Evolutionary conservation across 345 rosid species (phyloP).

Genomic region (Brassica incana): DNA sequence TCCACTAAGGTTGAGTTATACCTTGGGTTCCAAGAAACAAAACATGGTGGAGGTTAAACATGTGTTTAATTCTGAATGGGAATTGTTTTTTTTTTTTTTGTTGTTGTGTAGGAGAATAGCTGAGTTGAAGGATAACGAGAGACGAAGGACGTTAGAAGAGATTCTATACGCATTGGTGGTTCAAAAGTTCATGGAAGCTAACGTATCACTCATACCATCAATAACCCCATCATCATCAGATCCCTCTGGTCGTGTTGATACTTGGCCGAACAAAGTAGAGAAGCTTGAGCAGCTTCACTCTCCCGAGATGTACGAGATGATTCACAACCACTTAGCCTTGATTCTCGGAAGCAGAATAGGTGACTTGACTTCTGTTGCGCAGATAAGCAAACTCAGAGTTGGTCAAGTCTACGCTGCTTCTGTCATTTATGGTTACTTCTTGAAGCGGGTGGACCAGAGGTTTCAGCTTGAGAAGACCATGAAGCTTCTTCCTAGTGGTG

Average conservation of each 20-base stretch:
- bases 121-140: slow-evolving; percentile 88
- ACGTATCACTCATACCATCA: slow-evolving; percentile 72
- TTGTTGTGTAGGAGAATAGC: slow-evolving; percentile 74
- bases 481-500: slow-evolving; percentile 62
- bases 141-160: slow-evolving; percentile 78
- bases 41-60: background rate
- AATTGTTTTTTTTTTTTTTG: background rate
- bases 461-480: slow-evolving; percentile 95
- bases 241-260: slow-evolving; percentile 60
- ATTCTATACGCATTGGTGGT: slow-evolving; percentile 87
- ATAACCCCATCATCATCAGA: slow-evolving; percentile 50
- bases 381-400: slow-evolving; percentile 81
- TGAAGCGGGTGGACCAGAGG: slow-evolving; percentile 87
- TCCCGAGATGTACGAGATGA: slow-evolving; percentile 88
- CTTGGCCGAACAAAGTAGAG: slow-evolving; percentile 68
- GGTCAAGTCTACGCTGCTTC: slow-evolving; percentile 99
- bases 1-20: background rate
- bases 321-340: slow-evolving; percentile 83
- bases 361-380: slow-evolving; percentile 59
- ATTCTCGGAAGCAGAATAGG: slow-evolving; percentile 73
- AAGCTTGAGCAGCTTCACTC: slow-evolving; percentile 82
- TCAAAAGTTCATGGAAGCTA: slow-evolving; percentile 89
- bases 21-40: background rate
- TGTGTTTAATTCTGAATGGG: slow-evolving; percentile 9
- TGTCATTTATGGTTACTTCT: slow-evolving; percentile 94